Conservation (phyloP, 1,139 yeast species). For the Eremothecium sinecaudum region DNA sequence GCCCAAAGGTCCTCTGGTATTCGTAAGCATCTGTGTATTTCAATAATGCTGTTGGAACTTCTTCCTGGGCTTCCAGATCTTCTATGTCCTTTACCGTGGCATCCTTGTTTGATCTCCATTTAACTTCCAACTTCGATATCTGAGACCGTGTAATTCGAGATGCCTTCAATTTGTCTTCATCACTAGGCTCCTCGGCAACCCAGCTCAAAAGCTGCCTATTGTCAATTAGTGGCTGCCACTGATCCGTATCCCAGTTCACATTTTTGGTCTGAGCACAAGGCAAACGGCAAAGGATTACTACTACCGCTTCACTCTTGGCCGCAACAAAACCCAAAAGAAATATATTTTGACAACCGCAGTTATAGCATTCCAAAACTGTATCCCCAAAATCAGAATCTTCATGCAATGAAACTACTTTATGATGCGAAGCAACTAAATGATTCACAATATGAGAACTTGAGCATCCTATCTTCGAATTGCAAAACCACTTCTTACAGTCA, state of each 20-base stretch:
- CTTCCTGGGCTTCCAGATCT: slow-evolving; percentile 47
- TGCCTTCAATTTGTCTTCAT: slow-evolving; percentile 51
- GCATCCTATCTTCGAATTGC: slow-evolving; percentile 61
- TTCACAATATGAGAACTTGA: slow-evolving; percentile 75
- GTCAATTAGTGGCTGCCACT: slow-evolving; percentile 83
- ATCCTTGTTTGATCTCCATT: slow-evolving; percentile 66
- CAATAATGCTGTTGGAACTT: slow-evolving; percentile 61
- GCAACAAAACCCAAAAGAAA: slow-evolving; percentile 81
- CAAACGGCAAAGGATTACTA: slow-evolving; percentile 76
- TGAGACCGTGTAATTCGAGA: slow-evolving; percentile 52
- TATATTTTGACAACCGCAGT: slow-evolving; percentile 76
- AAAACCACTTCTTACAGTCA: slow-evolving; percentile 79
- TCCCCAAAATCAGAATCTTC: slow-evolving; percentile 79
- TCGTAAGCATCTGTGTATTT: slow-evolving; percentile 78
- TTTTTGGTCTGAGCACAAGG: slow-evolving; percentile 81
- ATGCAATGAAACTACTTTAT: slow-evolving; percentile 65
- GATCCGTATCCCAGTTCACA: slow-evolving; percentile 74
- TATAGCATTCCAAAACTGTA: slow-evolving; percentile 77
- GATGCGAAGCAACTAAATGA: slow-evolving; percentile 75
- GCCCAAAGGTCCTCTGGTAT: slow-evolving; percentile 79
- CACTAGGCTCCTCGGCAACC: slow-evolving; percentile 66
- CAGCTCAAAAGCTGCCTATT: slow-evolving; percentile 71
- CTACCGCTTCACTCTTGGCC: slow-evolving; percentile 80
- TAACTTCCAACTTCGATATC: slow-evolving; percentile 63
- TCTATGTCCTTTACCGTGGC: slow-evolving; percentile 57